Evolutionary conservation across 331 rosid genomes (phyloP).

Genomic region (Malus hybrid): DNA sequence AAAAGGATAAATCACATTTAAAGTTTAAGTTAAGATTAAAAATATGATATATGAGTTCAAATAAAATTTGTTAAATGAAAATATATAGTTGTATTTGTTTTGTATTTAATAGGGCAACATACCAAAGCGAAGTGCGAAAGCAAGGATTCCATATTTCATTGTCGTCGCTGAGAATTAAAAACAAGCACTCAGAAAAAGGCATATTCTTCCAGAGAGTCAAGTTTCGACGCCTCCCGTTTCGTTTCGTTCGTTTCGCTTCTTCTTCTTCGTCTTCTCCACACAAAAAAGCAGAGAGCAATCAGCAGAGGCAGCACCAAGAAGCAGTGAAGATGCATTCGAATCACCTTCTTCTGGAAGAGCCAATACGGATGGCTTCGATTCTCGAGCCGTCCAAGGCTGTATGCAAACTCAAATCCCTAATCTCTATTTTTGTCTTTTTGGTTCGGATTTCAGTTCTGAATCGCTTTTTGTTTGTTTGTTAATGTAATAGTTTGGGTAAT

Average conservation of each 20-base stretch:
- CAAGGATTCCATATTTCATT: neutral
- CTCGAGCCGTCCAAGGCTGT: constrained; percentile 85
- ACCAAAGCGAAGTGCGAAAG: neutral
- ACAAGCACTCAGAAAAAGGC: neutral
- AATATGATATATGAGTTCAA: too few species aligned
- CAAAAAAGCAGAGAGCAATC: neutral
- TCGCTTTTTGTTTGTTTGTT: neutral
- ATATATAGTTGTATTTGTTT: neutral
- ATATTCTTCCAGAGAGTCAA: neutral
- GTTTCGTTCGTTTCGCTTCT: neutral
- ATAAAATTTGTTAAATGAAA: neutral
- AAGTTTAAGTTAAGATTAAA: rapidly evolving
- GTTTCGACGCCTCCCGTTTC: neutral
- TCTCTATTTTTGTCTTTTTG: neutral
- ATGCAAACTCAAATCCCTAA: constrained; percentile 10
- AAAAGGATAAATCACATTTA: too few species aligned
- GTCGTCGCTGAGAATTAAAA: too few species aligned
- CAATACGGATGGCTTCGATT: constrained; percentile 87
- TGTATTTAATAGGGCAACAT: neutral
- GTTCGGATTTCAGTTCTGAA: neutral
- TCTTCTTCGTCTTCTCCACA: constrained; percentile 4
- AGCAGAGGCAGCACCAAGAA: neutral
- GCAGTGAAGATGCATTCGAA: constrained; percentile 66
- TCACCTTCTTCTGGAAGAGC: constrained; percentile 93
- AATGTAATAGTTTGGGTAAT: too few species aligned